Evolutionary conservation across 805 yeast genomes (phyloP), one percentile per base, ranked within the genome.

Genomic region (Wickerhamiella azymoides): DNA sequence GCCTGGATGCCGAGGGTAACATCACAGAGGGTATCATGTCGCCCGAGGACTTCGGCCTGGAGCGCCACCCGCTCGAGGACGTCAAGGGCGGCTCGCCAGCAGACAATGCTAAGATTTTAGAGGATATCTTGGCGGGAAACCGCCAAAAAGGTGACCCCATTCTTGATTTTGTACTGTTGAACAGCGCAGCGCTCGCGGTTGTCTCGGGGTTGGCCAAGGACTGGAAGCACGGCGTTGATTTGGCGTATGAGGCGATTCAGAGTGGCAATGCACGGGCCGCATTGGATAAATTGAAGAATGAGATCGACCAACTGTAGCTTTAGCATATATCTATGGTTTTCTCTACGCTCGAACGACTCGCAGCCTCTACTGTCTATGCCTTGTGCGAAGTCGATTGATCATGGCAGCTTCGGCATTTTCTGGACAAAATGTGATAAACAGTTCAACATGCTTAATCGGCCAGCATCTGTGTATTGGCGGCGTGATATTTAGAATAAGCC

Each of bases 41-140:
- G 9, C 97, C 98, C 1, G 59, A 64, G 18, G 93, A 86, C 64
- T 92, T 92, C 57, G 94, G 86, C 1, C 67, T 92, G 37, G 72
- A 77, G 19, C 81, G 79, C 50, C 94, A 86, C 64, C 60, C 77
- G 0, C 67, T 92, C 35, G 65, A 63, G 3, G 64, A 68, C 3
- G 96, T 92, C 16, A 71, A 73, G 38, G 81, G 94, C 1, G 92
- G 94, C 5, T 84, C 96, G 0, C 94, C 98, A 0, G 69, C 67
- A 28, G 85, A 84, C 57, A 92, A 92, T 60, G 96, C 98, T 0
- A 64, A 55, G 2, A 52, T 71, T 1, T 71, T 86, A 42, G 72
- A 73, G 49, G 57, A 66, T 39, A 65, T 68, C 5, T 70, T 74
- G 21, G 67, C 76, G 48, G 62, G 66, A 36, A 61, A 71, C 50